These are phyloP conservation scores for Amphibolis antarctica DNA, from an alignment of 106 monocot genomes.

Conservation along the genomic window DNA sequence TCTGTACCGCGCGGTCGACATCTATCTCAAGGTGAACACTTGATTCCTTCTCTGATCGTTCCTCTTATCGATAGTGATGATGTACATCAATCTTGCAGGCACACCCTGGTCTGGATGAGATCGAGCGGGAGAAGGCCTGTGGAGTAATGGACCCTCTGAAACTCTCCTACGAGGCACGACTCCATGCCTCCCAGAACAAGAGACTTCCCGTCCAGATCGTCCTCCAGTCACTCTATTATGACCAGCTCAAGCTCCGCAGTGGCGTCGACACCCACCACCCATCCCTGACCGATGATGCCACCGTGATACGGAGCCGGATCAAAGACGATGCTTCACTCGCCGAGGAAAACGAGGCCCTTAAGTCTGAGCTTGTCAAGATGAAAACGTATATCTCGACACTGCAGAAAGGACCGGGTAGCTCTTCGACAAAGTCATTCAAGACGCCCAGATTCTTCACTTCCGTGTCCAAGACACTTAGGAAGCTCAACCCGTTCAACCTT, in stretches of 20 bases:
- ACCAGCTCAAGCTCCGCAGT: conserved; percentile 76
- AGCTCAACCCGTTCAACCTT: conserved; percentile 62
- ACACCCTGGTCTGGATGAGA: conserved; percentile 62
- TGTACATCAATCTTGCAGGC: conserved; percentile 18
- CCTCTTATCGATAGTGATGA: not conserved
- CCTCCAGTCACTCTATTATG: conserved; percentile 76
- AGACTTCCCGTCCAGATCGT: conserved; percentile 74
- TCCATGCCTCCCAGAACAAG: conserved; percentile 89
- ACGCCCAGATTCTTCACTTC: conserved; percentile 47
- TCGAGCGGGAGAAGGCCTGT: conserved; percentile 87
- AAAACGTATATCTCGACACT: conserved; percentile 48
- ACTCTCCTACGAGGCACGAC: conserved; percentile 78
- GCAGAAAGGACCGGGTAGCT: conserved; percentile 13
- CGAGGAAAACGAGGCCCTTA: conserved; percentile 61
- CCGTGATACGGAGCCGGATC: conserved; percentile 1
- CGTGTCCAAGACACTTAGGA: conserved; percentile 53
- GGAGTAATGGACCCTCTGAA: conserved; percentile 80
- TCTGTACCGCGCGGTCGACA: conserved; percentile 80
- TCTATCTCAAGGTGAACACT: conserved; percentile 48
- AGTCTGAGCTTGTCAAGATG: conserved; percentile 63
- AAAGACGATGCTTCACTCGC: conserved; percentile 33
- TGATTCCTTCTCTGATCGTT: not conserved
- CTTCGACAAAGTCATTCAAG: conserved; percentile 18
- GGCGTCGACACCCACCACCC: not conserved
- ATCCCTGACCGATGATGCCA: not conserved